Evolutionary conservation across 2,329 filamentous ascomycete species (phyloP).

Genomic region (Pseudogymnoascus sp.): DNA sequence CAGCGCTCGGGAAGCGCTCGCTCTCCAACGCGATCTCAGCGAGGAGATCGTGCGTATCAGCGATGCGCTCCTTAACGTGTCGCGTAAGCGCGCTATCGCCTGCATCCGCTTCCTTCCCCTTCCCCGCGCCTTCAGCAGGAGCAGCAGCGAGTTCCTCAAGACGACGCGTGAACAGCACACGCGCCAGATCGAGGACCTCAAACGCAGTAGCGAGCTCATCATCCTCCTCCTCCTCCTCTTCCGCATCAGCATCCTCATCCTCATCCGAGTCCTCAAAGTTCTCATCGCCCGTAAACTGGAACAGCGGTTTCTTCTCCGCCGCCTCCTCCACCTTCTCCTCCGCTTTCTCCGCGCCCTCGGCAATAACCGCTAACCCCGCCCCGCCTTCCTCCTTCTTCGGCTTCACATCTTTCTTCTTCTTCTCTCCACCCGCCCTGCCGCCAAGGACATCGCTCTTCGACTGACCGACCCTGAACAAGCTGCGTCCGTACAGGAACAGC

Average conservation of each 20-base stretch:
- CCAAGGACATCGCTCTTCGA: conserved; percentile 91
- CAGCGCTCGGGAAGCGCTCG: conserved; percentile 80
- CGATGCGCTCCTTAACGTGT: conserved; percentile 74
- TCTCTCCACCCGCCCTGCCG: conserved; percentile 58
- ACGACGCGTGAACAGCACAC: conserved; percentile 52
- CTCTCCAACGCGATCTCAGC: conserved; percentile 97
- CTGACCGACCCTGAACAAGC: conserved; percentile 87
- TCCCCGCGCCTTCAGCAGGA: conserved; percentile 34
- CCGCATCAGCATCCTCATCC: conserved; percentile 26
- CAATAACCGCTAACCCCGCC: conserved; percentile 33
- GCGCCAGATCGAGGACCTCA: conserved; percentile 74
- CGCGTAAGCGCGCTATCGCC: conserved; percentile 34
- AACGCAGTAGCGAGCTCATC: conserved; percentile 74
- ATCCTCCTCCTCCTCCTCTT: conserved; percentile 47
- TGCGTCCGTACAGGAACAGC: conserved; percentile 87
- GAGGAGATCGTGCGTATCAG: conserved; percentile 87
- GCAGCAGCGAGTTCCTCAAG: conserved; percentile 32
- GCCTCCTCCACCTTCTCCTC: conserved; percentile 30
- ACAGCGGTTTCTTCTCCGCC: conserved; percentile 63
- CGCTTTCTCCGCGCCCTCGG: conserved; percentile 21
- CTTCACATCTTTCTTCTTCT: conserved; percentile 38
- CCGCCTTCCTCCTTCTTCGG: conserved; percentile 33
- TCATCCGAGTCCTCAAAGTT: conserved; percentile 81
- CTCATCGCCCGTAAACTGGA: conserved; percentile 90
- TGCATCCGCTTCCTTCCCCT: conserved; percentile 36